Conservation (phyloP, 768 basidiomycete genomes). For the Kwoniella botswanensis region DNA sequence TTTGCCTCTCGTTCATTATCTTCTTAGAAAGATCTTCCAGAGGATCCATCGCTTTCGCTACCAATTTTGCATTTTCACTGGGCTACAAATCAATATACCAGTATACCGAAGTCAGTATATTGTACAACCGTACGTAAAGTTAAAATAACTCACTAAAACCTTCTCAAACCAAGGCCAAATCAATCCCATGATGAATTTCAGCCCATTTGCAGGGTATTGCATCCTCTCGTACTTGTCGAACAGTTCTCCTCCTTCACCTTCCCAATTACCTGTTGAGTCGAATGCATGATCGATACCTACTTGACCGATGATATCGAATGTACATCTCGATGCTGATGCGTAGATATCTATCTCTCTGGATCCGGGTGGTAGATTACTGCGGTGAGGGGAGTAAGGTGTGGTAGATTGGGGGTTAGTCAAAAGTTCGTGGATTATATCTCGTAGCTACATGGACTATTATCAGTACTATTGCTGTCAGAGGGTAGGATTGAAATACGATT, state of each 20-base stretch:
- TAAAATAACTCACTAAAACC: conserved; percentile 23
- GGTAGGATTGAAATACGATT: neutral
- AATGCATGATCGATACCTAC: conserved; percentile 29
- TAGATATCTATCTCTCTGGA: conserved; percentile 32
- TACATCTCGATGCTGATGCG: conserved; percentile 17
- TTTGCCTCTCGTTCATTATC: conserved; percentile 23
- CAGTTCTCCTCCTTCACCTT: conserved; percentile 26
- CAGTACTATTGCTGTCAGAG: no score
- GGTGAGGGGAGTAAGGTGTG: conserved; percentile 11
- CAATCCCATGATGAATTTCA: conserved; percentile 19
- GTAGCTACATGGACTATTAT: conserved; percentile 10
- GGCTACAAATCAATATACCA: conserved; percentile 11
- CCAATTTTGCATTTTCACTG: conserved; percentile 22
- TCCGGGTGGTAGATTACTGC: neutral
- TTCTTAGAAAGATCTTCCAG: conserved; percentile 28
- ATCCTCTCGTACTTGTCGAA: conserved; percentile 32
- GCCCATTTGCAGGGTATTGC: conserved; percentile 24
- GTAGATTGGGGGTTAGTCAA: conserved; percentile 6
- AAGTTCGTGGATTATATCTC: conserved; percentile 30
- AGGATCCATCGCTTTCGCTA: conserved; percentile 27
- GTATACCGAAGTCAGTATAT: neutral
- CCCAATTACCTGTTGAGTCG: conserved; percentile 22
- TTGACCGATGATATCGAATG: conserved; percentile 37
- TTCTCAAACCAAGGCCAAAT: conserved; percentile 27
- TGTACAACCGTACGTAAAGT: neutral